Base-by-base conservation (phyloP, 2,329 filamentous ascomycete genomes). In the Botrytis porri region DNA sequence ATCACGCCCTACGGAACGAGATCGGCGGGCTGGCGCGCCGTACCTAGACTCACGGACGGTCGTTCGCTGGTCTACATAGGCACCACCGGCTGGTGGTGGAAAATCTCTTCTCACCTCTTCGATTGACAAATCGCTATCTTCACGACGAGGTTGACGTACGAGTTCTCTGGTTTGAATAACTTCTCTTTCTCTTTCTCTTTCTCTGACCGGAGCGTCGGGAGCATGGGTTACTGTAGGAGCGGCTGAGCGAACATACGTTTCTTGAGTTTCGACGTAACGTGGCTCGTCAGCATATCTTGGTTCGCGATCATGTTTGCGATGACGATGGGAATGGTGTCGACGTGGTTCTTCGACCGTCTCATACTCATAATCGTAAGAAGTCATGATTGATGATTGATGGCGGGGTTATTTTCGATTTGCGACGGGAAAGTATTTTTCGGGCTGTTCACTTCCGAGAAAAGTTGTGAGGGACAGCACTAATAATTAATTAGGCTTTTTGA, bases 31-130 rank as follows among this genome's bases (percentile, higher is more conserved):
- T 88, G 87, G 72, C 82, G 79, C 72, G 75, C 77, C 79, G 76
- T 80, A 81, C 74, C 79, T 78, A 74, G 80, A 77, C 66, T 78
- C 77, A 75, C 79, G 76, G 73, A 74, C 75, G 73, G 78, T 73
- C 59, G 75, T 74, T 45, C 78, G 75, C 70, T 76, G 76, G 62
- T 75, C 74, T 72, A 67, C 71, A 51, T 79, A 79, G 66, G 72
- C 76, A 54, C 72, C 77, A 41, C 75, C 74, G 16, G 73, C 75
- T 22, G 79, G 89, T 10, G 93, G 93, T 45, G 93, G 93, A 79
- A 97, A 97, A 77, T 97, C 93, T 77, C 94, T 90, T 76, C 89
- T 89, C 74, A 97, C 89, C 83, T 97, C 93, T 83, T 97, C 95
- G 80, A 97, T 83, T 3, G 90, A 90, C 39, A 91, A 84, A 63